Base-by-base conservation (phyloP, 768 basidiomycete species). In the Suillus spraguei region DNA sequence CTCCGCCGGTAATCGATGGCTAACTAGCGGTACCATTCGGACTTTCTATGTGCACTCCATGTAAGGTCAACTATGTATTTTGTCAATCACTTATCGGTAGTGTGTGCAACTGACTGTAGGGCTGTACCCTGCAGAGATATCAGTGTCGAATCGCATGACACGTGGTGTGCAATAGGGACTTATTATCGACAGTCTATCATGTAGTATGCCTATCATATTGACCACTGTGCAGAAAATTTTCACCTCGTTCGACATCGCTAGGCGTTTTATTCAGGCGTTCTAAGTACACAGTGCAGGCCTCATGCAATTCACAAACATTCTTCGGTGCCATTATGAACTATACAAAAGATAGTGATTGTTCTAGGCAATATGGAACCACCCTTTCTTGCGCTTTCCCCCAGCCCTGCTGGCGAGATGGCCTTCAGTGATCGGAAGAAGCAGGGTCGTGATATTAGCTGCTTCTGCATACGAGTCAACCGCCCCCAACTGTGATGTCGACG, bases 401-500 rank as follows among this genome's bases (percentile, higher is more conserved):
- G 32, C 42, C 28, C 28, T 32, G 32, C 17, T 53, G 17, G 32
- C n/a, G 17, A 47, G 22, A 28, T 24, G 4, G 9, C 14, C 16
- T 50, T n/a, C 17, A 22, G 22, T 24, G 22, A 13, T 35, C 42
- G 72, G 67, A 32, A 72, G 33, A 22, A 72, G 54, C 22, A 62
- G 8, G 2, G 69, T 20, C 5, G 65, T 64, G 35, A 74, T 65
- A 44, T 69, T 74, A 4, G 56, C 55, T 22, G 72, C 72, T 24
- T 70, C 35, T 42, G 66, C 39, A 52, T 61, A 24, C 13, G 71
- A 63, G 22, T 68, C 58, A n/a, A 61, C 50, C 11, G 59, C 69
- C 44, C 72, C 69, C 11, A 73, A n/a, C 24, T 74, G 72, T 14
- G 67, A 24, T 2, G 53, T 41, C 20, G 69, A 61, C 14, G 72